Evolutionary conservation across 169 alveolate genomes (phyloP).

Genomic region (Amoebophrya sp.): DNA sequence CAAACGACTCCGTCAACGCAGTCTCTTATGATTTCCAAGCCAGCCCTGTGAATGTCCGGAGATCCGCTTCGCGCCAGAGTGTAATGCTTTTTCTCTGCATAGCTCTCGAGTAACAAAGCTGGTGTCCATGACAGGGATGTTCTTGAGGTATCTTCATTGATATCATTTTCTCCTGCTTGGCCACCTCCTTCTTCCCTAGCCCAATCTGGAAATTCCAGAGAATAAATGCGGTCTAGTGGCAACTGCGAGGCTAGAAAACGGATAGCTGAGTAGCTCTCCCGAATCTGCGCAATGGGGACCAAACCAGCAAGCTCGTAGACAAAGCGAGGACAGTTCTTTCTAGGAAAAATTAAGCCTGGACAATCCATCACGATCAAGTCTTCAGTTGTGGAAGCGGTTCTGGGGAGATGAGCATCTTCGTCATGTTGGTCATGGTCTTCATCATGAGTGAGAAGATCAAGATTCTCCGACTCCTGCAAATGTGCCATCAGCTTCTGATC

Average conservation of each 20-base stretch:
- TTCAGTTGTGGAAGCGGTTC: background rate
- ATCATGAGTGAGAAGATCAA: background rate
- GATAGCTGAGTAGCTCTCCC: background rate
- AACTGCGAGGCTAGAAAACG: background rate
- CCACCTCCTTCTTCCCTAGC: background rate
- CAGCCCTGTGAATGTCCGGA: background rate
- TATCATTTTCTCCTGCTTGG: background rate
- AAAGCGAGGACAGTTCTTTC: background rate
- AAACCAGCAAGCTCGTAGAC: background rate
- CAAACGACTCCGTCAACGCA: background rate
- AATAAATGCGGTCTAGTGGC: background rate
- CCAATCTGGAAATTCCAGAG: background rate
- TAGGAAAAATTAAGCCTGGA: background rate
- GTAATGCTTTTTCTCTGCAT: background rate
- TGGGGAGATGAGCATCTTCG: background rate
- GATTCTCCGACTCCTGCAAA: too few relatives aligned
- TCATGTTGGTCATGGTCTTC: background rate
- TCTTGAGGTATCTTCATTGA: background rate
- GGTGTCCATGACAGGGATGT: background rate
- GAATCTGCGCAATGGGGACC: background rate
- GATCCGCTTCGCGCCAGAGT: background rate
- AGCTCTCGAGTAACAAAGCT: background rate
- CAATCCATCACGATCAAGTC: slow-evolving; percentile 9
- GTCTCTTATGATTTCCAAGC: background rate
- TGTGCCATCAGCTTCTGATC: background rate